Percentiles rank a stretch among this genome's conserved stretches.
phyloP scores from a whole-genome alignment of 106 monocot genomes.

The Dendrobium huoshanense region DNA sequence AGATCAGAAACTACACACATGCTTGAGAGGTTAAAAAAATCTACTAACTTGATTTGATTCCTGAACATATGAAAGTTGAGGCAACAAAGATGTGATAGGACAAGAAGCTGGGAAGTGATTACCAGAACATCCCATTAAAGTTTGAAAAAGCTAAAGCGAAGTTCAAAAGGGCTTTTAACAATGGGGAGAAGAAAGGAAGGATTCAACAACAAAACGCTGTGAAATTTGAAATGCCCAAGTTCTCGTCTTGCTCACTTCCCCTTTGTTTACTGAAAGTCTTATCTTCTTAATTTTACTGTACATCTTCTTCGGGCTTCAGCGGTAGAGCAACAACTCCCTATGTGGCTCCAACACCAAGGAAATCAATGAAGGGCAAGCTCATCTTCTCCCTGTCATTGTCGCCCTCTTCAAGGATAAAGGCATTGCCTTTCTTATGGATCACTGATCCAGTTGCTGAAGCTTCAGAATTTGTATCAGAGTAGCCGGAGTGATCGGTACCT shows the following conservation, averaged over 20 bases:
- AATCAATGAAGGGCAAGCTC: slow-evolving; percentile 12
- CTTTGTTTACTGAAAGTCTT: not conserved
- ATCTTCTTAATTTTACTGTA: not conserved
- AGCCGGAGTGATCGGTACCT: not conserved
- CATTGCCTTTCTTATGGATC: not conserved
- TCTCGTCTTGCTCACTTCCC: not conserved
- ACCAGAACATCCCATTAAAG: not conserved
- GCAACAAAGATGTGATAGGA: no score
- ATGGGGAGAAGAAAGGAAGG: not conserved
- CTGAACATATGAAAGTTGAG: no score
- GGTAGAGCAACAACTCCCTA: not conserved
- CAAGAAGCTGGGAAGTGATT: not conserved
- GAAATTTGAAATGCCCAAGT: no score
- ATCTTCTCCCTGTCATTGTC: slow-evolving; percentile 4
- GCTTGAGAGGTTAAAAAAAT: no score
- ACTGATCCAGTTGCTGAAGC: not conserved
- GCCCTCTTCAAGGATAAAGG: slow-evolving; percentile 10
- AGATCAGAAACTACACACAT: no score
- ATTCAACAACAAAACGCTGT: not conserved
- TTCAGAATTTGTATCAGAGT: not conserved
- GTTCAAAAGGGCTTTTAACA: not conserved
- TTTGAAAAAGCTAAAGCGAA: not conserved
- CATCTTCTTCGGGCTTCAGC: not conserved
- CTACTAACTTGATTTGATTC: no score
- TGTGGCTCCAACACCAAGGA: slow-evolving; percentile 8